A percentile compares a stretch with the other conserved stretches of the same genome.
phyloP scores from a whole-genome alignment of 768 basidiomycete genomes.

The Melanogaster broomeanus region DNA sequence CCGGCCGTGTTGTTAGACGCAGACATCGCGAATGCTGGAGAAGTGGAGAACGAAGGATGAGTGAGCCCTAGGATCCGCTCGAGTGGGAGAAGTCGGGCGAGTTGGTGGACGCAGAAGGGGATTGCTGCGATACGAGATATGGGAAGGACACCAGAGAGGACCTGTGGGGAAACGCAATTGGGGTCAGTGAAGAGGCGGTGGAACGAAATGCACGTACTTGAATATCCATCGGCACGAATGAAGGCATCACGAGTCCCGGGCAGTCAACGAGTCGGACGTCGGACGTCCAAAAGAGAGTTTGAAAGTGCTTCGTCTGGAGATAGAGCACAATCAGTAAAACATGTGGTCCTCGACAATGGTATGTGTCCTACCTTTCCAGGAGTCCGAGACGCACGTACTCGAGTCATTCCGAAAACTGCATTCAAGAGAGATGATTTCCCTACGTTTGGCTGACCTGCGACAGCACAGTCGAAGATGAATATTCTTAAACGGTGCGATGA shows the following conservation, averaged over 20 bases:
- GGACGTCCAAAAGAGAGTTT: slow-evolving; percentile 87
- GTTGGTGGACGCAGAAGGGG: slow-evolving; percentile 77
- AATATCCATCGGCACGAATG: slow-evolving; percentile 76
- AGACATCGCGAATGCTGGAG: slow-evolving; percentile 4
- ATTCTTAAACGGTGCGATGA: slow-evolving; percentile 1
- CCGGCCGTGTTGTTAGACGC: not conserved
- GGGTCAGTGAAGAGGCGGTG: not conserved
- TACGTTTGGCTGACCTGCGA: slow-evolving; percentile 87
- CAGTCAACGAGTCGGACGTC: slow-evolving; percentile 93
- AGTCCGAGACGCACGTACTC: slow-evolving; percentile 81
- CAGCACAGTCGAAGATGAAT: not conserved
- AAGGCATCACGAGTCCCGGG: slow-evolving; percentile 92
- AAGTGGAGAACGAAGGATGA: slow-evolving; percentile 44
- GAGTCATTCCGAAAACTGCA: slow-evolving; percentile 78
- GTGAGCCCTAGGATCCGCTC: slow-evolving; percentile 66
- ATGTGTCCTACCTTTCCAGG: slow-evolving; percentile 70
- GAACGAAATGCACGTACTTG: slow-evolving; percentile 48
- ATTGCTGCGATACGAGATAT: slow-evolving; percentile 85
- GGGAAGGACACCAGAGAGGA: slow-evolving; percentile 69
- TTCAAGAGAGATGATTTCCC: slow-evolving; percentile 94
- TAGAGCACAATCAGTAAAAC: not conserved
- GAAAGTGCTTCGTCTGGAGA: slow-evolving; percentile 87
- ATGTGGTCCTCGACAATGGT: not conserved
- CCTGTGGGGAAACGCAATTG: slow-evolving; percentile 37
- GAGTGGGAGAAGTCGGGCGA: slow-evolving; percentile 69